Conservation (phyloP, 2,329 filamentous ascomycete species). For the Amauroascus niger region DNA sequence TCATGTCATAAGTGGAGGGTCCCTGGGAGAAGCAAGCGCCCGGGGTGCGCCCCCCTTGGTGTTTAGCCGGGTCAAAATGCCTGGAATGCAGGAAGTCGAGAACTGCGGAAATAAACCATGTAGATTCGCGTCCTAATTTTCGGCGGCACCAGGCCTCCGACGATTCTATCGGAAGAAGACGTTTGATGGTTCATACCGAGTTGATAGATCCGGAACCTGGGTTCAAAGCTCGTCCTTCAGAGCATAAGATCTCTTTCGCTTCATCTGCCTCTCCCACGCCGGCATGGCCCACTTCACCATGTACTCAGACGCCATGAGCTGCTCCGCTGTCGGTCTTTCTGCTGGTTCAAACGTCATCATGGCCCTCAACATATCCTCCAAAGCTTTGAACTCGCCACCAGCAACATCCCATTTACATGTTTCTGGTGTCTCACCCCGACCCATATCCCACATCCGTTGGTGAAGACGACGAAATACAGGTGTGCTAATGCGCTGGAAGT, state of each 20-base stretch:
- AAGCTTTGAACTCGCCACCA: conserved; percentile 18
- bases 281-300: conserved; percentile 21
- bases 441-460: conserved; percentile 20
- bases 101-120: too few relatives aligned
- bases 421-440: conserved; percentile 19
- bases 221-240: background rate
- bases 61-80: too few relatives aligned
- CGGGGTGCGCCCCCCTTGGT: too few relatives aligned
- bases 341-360: conserved; percentile 21
- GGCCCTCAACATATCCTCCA: conserved; percentile 19
- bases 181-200: too few relatives aligned
- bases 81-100: too few relatives aligned
- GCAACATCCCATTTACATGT: conserved; percentile 22
- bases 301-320: conserved; percentile 19
- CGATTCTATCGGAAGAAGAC: too few relatives aligned
- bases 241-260: background rate
- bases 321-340: conserved; percentile 17
- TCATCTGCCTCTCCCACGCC: conserved; percentile 19
- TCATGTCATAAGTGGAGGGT: too few relatives aligned
- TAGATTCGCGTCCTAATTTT: too few relatives aligned
- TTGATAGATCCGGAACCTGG: too few relatives aligned
- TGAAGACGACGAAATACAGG: conserved; percentile 16
- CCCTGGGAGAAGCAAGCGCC: too few relatives aligned
- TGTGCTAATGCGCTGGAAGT: conserved; percentile 18
- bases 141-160: too few relatives aligned